Conservation (phyloP, 1,139 yeast species). For the Candida sojae region DNA sequence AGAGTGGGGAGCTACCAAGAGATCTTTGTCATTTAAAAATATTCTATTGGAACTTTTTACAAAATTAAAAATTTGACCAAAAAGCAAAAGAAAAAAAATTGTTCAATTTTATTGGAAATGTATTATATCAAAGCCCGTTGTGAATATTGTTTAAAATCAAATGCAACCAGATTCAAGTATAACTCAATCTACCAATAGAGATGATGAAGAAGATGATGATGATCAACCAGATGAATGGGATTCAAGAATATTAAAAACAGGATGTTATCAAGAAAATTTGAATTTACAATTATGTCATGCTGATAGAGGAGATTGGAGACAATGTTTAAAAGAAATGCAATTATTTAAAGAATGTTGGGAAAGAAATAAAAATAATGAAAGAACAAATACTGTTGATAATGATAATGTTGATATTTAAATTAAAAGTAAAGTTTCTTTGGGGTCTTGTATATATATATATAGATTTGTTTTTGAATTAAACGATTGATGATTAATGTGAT, state of each 20-base stretch:
- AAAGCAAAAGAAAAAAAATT: neutral
- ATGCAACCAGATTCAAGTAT: slow-evolving; percentile 8
- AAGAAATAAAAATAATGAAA: slow-evolving; percentile 52
- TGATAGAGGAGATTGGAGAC: slow-evolving; percentile 79
- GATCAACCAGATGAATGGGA: slow-evolving; percentile 80
- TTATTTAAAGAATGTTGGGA: slow-evolving; percentile 74
- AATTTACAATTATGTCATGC: slow-evolving; percentile 74
- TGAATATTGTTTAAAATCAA: neutral
- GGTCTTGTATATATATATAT: neutral
- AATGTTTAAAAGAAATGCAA: slow-evolving; percentile 66
- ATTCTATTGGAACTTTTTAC: too few relatives aligned
- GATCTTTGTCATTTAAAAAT: too few relatives aligned
- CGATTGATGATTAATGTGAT: too few relatives aligned
- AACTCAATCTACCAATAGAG: neutral
- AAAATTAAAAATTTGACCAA: neutral
- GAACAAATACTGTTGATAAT: slow-evolving; percentile 53
- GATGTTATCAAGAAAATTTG: slow-evolving; percentile 71
- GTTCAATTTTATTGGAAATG: too few relatives aligned
- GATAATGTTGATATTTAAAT: slow-evolving; percentile 9
- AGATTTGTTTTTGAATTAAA: neutral
- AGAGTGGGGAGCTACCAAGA: too few relatives aligned
- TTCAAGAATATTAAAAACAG: slow-evolving; percentile 68
- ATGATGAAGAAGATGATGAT: slow-evolving; percentile 29
- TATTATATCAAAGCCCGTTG: too few relatives aligned
- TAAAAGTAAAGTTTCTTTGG: neutral